A percentile compares a stretch with the other conserved stretches of the same genome.
phyloP scores from a whole-genome alignment of 768 basidiomycete species.

The Rhizopogon salebrosus region DNA sequence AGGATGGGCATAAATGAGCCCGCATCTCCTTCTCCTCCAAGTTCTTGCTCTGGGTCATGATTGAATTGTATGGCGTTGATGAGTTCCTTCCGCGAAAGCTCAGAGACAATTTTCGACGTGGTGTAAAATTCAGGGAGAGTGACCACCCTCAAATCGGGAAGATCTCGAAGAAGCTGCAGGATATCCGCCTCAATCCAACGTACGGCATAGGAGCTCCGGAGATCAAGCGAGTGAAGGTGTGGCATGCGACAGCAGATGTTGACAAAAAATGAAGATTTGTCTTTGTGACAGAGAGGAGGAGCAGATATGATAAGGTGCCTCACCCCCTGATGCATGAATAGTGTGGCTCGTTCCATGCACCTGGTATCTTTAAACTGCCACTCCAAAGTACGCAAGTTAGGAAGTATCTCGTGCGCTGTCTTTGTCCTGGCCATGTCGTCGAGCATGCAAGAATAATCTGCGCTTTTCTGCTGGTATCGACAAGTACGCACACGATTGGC shows the following conservation, averaged over 20 bases:
- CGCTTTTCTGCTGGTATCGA: slow-evolving; percentile 8
- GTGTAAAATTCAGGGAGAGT: slow-evolving; percentile 48
- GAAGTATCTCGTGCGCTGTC: slow-evolving; percentile 46
- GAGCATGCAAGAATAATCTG: slow-evolving; percentile 17
- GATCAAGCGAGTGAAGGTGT: slow-evolving; percentile 38
- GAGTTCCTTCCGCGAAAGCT: slow-evolving; percentile 37
- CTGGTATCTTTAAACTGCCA: slow-evolving; percentile 32
- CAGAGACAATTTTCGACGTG: slow-evolving; percentile 42
- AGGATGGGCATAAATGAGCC: slow-evolving; percentile 38
- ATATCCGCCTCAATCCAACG: slow-evolving; percentile 36
- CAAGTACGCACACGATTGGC: slow-evolving; percentile 43
- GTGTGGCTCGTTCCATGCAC: slow-evolving; percentile 32
- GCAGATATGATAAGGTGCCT: slow-evolving; percentile 32
- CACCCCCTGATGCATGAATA: slow-evolving; percentile 57
- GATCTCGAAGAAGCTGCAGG: slow-evolving; percentile 32
- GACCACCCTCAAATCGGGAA: slow-evolving; percentile 42
- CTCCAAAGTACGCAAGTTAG: slow-evolving; percentile 45
- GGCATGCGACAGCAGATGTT: slow-evolving; percentile 48
- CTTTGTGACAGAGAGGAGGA: slow-evolving; percentile 12
- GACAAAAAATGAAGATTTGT: slow-evolving; percentile 21
- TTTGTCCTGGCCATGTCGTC: slow-evolving; percentile 56
- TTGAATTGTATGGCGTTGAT: slow-evolving; percentile 48
- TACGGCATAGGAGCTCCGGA: slow-evolving; percentile 39
- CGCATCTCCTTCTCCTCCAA: slow-evolving; percentile 40
- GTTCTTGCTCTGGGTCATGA: slow-evolving; percentile 41